These are phyloP conservation scores for Leccinum disarticulatum DNA, from an alignment of 768 basidiomycete genomes.

Conservation along the genomic window DNA sequence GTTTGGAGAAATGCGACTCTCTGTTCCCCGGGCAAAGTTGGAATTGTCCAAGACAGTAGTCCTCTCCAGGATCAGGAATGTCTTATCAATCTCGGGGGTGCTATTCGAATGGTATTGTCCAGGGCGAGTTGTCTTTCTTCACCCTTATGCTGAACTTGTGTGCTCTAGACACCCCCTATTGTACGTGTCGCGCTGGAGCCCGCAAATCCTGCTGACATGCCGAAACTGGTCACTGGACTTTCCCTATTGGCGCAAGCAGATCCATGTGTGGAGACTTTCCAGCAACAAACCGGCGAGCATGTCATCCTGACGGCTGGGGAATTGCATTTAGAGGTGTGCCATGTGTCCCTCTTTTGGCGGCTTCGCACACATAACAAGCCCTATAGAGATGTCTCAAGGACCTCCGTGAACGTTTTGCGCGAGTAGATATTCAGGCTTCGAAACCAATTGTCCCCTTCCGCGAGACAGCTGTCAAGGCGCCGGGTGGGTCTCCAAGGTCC, in stretches of 20 bases:
- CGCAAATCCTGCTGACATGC: slow-evolving; percentile 77
- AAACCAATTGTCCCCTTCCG: slow-evolving; percentile 97
- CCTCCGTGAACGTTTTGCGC: slow-evolving; percentile 92
- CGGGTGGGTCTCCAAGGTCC: slow-evolving; percentile 46
- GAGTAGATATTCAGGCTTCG: slow-evolving; percentile 89
- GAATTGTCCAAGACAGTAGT: slow-evolving; percentile 37
- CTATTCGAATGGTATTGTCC: slow-evolving; percentile 56
- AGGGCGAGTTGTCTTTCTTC: neutral
- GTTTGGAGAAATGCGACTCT: slow-evolving; percentile 91
- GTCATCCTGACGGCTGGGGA: slow-evolving; percentile 97
- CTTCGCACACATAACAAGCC: neutral
- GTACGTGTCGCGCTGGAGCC: slow-evolving; percentile 96
- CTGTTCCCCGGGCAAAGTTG: slow-evolving; percentile 60
- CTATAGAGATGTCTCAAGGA: slow-evolving; percentile 91
- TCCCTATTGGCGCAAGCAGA: slow-evolving; percentile 91
- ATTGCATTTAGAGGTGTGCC: slow-evolving; percentile 84
- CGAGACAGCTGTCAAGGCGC: slow-evolving; percentile 84
- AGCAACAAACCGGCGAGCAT: slow-evolving; percentile 95
- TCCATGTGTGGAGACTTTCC: slow-evolving; percentile 96
- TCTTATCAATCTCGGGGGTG: slow-evolving; percentile 79
- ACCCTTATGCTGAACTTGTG: neutral
- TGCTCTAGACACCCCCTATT: slow-evolving; percentile 74
- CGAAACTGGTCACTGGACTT: slow-evolving; percentile 82
- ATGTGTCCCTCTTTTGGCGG: neutral
- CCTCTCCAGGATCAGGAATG: slow-evolving; percentile 43